Conservation (phyloP, 116 monocot species). For the Thalassia testudinum region DNA sequence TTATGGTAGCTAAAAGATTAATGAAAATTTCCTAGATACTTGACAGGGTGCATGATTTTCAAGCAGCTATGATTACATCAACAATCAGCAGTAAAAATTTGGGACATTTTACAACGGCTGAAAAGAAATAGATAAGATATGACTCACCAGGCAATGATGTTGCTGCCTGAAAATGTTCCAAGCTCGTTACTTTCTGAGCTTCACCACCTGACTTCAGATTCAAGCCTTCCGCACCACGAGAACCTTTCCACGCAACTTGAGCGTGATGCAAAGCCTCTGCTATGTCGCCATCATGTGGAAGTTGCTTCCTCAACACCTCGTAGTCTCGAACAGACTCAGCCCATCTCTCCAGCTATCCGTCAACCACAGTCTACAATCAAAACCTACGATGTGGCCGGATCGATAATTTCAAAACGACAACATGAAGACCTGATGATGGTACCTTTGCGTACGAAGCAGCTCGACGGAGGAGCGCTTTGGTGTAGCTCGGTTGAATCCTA, state of each 20-base stretch:
- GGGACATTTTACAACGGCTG: no score
- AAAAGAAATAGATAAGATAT: no score
- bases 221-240: constrained; percentile 38
- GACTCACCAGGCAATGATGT: constrained; percentile 35
- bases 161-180: constrained; percentile 37
- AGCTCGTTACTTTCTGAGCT: constrained; percentile 25
- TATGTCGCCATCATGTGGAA: constrained; percentile 44
- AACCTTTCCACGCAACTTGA: constrained; percentile 42
- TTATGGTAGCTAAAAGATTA: no score
- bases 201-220: constrained; percentile 59
- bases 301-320: constrained; percentile 46
- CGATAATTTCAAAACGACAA: constrained; percentile 17
- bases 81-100: no score
- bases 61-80: no score
- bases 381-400: not conserved
- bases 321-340: constrained; percentile 56
- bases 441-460: constrained; percentile 48
- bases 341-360: constrained; percentile 52
- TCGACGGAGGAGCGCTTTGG: constrained; percentile 45
- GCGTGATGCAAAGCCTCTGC: constrained; percentile 51
- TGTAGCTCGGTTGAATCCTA: constrained; percentile 30
- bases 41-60: no score
- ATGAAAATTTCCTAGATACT: no score
- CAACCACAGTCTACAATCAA: not conserved
- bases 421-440: constrained; percentile 18